phyloP scores from a whole-genome alignment of 345 rosid genomes.

The Theobroma cacao region DNA sequence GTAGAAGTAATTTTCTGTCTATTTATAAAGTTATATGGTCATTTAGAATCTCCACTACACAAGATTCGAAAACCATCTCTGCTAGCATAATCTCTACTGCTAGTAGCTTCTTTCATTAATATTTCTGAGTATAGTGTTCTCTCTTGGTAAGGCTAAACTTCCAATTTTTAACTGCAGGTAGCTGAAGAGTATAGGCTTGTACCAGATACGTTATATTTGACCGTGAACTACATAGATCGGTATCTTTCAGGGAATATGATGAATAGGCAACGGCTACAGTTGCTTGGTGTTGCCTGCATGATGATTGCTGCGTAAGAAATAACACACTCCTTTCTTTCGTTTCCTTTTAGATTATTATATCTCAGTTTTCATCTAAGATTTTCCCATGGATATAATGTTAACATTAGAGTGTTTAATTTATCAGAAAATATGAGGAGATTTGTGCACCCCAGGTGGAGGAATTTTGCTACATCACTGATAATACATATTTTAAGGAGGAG shows the following conservation, averaged over 20 bases:
- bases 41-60: background rate
- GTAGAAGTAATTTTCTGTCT: conserved; percentile 61
- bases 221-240: conserved; percentile 87
- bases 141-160: conserved; percentile 1
- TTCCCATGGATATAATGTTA: background rate
- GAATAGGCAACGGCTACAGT: conserved; percentile 75
- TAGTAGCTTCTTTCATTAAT: background rate
- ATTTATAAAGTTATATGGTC: background rate
- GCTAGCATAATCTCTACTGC: background rate
- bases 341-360: background rate
- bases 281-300: conserved; percentile 94
- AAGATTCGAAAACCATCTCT: background rate
- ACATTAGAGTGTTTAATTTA: conserved; percentile 11
- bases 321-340: background rate
- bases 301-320: conserved; percentile 85
- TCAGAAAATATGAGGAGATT: conserved; percentile 90
- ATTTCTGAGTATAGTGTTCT: background rate
- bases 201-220: conserved; percentile 78
- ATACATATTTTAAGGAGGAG: conserved; percentile 87
- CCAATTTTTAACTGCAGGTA: conserved; percentile 52
- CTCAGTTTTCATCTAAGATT: background rate
- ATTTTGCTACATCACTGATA: conserved; percentile 92
- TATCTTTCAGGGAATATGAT: conserved; percentile 84
- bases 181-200: conserved; percentile 96
- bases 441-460: conserved; percentile 92